Evolutionary conservation across 2,329 filamentous ascomycete species (phyloP), one percentile per base, ranked within the genome.

Genomic region (Neurospora sp.): DNA sequence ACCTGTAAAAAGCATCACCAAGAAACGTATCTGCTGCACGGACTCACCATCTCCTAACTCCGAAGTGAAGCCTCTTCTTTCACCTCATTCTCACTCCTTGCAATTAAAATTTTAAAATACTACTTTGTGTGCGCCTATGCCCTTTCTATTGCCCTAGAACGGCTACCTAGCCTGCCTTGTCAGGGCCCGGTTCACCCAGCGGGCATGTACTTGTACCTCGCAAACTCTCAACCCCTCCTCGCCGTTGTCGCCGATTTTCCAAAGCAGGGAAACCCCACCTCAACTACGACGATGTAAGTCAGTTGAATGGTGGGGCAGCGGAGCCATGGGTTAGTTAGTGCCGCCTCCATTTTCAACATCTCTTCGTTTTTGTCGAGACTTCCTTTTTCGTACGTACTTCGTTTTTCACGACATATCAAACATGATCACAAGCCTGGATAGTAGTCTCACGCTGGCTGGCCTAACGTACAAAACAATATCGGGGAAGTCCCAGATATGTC

Each of bases 181-280:
- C 52, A 28, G 52, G 52, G 52, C 12, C 8, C 41, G 41, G n/a
- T 23, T 8, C 41, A 36, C 46, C 52, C 52, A 62, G 23, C 23
- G 28, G 28, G 52, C 52, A n/a, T 62, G 52, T 33, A 57, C 23
- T 62, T 28, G 19, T 52, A 52, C 46, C 73, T 78, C 70, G 68
- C 82, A 79, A 70, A 86, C 76, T 77, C 84, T 82, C 80, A 83
- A 84, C 15, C 81, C 77, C 38, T 77, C 78, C 23, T 71, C 3
- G 3, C 70, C 28, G 19, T 72, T 71, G 67, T 71, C 46, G 17
- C 6, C 52, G 10, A 62, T 36, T 36, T 57, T 36, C 6, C 23
- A 10, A 62, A 62, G 52, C 52, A 62, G 52, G 52, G 52, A 62
- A 57, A 62, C 52, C 52, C 46, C 52, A 62, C 52, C 52, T 62